phyloP scores from a whole-genome alignment of 495 filamentous ascomycete genomes.

The Tirmania nivea region DNA sequence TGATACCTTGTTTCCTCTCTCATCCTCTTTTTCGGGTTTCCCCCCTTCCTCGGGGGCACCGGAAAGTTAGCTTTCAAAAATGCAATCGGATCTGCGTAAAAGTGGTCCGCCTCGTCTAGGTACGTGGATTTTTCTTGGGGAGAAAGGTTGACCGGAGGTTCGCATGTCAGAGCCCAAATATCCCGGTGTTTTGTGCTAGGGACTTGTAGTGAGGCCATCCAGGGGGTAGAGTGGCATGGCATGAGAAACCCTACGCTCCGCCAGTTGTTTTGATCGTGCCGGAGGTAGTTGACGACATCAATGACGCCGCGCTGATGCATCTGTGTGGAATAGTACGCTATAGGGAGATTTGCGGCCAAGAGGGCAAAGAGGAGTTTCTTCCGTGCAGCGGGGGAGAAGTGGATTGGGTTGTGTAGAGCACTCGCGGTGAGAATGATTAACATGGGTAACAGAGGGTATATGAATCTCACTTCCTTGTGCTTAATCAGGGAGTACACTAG shows the following conservation, averaged over 20 bases:
- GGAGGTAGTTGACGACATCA: constrained; percentile 49
- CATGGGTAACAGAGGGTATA: constrained; percentile 75
- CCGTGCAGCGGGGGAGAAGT: constrained; percentile 21
- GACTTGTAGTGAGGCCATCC: constrained; percentile 52
- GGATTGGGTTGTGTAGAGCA: constrained; percentile 7
- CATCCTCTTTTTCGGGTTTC: constrained; percentile 10
- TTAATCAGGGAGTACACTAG: constrained; percentile 51
- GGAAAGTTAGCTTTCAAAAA: constrained; percentile 33
- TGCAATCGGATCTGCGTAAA: constrained; percentile 42
- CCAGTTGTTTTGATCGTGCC: constrained; percentile 29
- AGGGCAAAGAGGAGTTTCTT: constrained; percentile 35
- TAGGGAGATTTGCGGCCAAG: constrained; percentile 40
- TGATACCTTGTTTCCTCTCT: constrained; percentile 9
- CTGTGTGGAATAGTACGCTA: constrained; percentile 48
- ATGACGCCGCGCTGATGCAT: constrained; percentile 63
- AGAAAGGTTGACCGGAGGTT: constrained; percentile 49
- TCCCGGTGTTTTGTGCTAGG: constrained; percentile 36
- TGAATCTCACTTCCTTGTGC: constrained; percentile 95
- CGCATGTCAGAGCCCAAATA: constrained; percentile 77
- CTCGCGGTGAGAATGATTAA: constrained; percentile 61
- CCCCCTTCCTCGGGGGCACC: constrained; percentile 6
- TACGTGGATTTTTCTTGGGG: constrained; percentile 38
- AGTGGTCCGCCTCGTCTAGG: constrained; percentile 72
- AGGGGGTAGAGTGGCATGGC: constrained; percentile 94
- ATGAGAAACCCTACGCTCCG: constrained; percentile 78